Percentiles rank a stretch among this genome's conserved stretches.
Evolutionary conservation across 2,329 filamentous ascomycete genomes (phyloP).

Genomic region (Bretziella fagacearum): DNA sequence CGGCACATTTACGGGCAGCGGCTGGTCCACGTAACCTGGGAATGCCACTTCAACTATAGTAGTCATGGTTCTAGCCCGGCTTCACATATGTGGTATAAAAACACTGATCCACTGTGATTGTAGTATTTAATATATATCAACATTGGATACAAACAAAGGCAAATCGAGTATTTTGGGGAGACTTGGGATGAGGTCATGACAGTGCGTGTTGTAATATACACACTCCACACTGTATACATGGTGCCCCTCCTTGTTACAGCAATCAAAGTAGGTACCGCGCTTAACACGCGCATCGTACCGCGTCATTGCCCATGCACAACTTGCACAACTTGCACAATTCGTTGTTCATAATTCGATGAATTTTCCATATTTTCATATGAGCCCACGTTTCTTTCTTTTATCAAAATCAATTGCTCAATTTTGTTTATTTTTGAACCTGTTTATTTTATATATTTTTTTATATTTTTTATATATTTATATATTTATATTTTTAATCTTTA

Average conservation of each 20-base stretch:
- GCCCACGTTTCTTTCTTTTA: no score
- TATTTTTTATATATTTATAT: neutral
- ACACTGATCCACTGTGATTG: neutral
- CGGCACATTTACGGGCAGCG: constrained; percentile 60
- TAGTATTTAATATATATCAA: neutral
- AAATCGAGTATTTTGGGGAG: neutral
- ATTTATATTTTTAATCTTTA: neutral
- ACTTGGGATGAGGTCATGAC: neutral
- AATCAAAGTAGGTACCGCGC: neutral
- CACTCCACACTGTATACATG: neutral
- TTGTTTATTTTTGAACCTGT: neutral
- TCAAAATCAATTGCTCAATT: no score
- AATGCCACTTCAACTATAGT: constrained; percentile 25
- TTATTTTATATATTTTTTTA: neutral
- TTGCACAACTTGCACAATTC: neutral
- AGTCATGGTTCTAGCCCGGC: neutral
- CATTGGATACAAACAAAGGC: neutral
- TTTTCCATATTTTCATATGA: no score
- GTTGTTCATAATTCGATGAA: no score
- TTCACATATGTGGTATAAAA: neutral
- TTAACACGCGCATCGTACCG: constrained; percentile 1
- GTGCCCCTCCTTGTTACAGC: neutral
- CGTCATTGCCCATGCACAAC: constrained; percentile 3
- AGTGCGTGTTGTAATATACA: neutral
- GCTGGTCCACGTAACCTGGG: constrained; percentile 24